Evolutionary conservation across 2,329 filamentous ascomycete genomes (phyloP).

Genomic region (Cladosporium colombiae): DNA sequence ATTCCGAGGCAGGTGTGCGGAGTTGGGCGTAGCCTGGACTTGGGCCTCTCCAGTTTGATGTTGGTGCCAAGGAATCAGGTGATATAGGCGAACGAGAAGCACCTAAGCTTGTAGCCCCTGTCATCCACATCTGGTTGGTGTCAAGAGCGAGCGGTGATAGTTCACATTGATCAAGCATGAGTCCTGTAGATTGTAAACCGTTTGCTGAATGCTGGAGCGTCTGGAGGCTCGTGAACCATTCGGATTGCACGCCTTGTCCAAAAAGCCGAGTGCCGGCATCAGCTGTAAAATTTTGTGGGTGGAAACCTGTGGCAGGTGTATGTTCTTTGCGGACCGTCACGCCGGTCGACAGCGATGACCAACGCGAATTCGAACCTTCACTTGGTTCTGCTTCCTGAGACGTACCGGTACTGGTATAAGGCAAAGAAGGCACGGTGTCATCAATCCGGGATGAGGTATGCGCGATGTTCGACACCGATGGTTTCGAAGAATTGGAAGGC

Average conservation of each 20-base stretch:
- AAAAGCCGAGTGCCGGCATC: background rate
- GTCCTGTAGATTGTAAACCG: background rate
- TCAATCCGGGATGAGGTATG: background rate
- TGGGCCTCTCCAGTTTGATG: background rate
- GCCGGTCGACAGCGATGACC: background rate
- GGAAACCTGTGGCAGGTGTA: background rate
- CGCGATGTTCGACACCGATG: background rate
- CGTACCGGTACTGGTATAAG: background rate
- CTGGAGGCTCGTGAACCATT: background rate
- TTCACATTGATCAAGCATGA: background rate
- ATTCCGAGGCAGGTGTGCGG: background rate
- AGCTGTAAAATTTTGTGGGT: constrained; percentile 23
- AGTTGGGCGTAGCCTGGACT: background rate
- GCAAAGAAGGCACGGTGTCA: background rate
- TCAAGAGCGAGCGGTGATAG: background rate
- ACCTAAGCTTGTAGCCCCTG: background rate
- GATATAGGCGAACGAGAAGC: constrained; percentile 4
- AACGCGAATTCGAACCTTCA: background rate
- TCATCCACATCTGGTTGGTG: background rate
- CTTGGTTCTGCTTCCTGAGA: background rate
- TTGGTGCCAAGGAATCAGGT: background rate
- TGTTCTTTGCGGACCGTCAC: background rate
- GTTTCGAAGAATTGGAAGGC: background rate
- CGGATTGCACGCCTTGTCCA: background rate
- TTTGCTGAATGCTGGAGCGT: background rate